Percentiles rank a stretch among this genome's conserved stretches.
Evolutionary conservation across 306 rosid genomes (phyloP).

Genomic region (Lathyrus aphaca): DNA sequence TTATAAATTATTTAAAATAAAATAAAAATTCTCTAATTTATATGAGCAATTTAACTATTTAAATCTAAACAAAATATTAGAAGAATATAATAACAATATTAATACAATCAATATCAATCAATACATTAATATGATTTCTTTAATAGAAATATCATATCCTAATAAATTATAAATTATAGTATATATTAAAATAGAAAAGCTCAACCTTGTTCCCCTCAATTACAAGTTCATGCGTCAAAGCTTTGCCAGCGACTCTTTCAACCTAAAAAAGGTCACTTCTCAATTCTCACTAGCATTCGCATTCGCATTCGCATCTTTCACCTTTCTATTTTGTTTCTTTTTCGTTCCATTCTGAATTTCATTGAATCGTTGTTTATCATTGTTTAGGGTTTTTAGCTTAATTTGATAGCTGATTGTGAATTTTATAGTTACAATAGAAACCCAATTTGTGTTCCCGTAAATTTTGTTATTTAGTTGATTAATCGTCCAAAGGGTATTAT

Average conservation of each 20-base stretch:
- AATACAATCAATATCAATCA: too few species aligned
- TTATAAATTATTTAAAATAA: too few species aligned
- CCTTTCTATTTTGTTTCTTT: background rate
- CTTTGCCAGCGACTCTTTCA: constrained; percentile 18
- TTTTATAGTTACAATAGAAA: background rate
- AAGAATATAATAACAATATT: too few species aligned
- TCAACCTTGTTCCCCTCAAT: constrained; percentile 9
- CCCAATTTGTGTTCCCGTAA: background rate
- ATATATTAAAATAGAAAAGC: background rate
- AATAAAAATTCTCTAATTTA: too few species aligned
- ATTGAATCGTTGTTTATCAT: background rate
- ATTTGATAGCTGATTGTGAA: constrained; percentile 2
- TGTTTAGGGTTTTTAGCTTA: background rate
- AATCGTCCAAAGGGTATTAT: background rate
- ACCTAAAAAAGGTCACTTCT: constrained; percentile 25
- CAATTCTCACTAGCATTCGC: constrained; percentile 3
- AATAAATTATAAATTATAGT: too few species aligned
- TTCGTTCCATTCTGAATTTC: background rate
- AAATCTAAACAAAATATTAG: too few species aligned
- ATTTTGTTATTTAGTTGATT: background rate
- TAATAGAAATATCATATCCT: too few species aligned
- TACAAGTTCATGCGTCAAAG: background rate
- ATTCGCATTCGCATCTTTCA: constrained; percentile 21
- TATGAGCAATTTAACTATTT: too few species aligned
- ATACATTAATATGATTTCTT: too few species aligned